These are phyloP conservation scores for Phytophthora sp. DNA, from an alignment of 352 stramenopile genomes.

Conservation along the genomic window DNA sequence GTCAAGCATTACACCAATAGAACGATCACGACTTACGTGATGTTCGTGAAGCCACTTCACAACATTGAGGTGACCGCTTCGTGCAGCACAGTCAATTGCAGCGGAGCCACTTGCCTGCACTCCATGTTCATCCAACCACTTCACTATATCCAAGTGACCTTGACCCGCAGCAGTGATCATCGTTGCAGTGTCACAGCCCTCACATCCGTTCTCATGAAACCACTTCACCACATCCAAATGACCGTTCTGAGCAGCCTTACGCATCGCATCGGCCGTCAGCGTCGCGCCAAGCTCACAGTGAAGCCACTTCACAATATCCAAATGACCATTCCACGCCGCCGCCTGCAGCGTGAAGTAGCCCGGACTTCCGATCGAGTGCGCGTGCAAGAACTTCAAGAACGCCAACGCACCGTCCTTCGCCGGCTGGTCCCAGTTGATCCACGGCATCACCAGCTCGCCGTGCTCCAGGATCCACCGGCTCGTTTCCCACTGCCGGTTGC, in stretches of 20 bases:
- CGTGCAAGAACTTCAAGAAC: conserved; percentile 28
- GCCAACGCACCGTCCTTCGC: conserved; percentile 19
- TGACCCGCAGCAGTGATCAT: conserved; percentile 15
- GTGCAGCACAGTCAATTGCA: conserved; percentile 23
- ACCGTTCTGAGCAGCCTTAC: conserved; percentile 23
- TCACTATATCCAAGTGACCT: conserved; percentile 21
- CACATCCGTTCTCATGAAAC: conserved; percentile 22
- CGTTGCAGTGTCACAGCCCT: conserved; percentile 14
- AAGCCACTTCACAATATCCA: conserved; percentile 30
- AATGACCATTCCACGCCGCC: conserved; percentile 23
- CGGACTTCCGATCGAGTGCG: conserved; percentile 8
- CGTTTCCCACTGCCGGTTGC: conserved; percentile 18
- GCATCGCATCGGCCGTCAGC: conserved; percentile 16
- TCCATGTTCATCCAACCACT: conserved; percentile 23
- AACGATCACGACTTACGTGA: not conserved
- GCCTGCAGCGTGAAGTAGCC: conserved; percentile 21
- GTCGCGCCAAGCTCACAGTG: conserved; percentile 2
- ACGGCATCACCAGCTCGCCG: conserved; percentile 17
- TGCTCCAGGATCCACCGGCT: conserved; percentile 29
- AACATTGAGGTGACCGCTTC: conserved; percentile 22
- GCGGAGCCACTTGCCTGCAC: not conserved
- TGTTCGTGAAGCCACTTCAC: conserved; percentile 17
- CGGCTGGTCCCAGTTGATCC: conserved; percentile 24
- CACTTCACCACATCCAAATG: conserved; percentile 27
- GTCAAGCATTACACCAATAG: conserved; percentile 3